Percentiles rank a stretch among this genome's conserved stretches.
phyloP scores from a whole-genome alignment of 768 basidiomycete genomes.

The Xerocomellus intermedius region DNA sequence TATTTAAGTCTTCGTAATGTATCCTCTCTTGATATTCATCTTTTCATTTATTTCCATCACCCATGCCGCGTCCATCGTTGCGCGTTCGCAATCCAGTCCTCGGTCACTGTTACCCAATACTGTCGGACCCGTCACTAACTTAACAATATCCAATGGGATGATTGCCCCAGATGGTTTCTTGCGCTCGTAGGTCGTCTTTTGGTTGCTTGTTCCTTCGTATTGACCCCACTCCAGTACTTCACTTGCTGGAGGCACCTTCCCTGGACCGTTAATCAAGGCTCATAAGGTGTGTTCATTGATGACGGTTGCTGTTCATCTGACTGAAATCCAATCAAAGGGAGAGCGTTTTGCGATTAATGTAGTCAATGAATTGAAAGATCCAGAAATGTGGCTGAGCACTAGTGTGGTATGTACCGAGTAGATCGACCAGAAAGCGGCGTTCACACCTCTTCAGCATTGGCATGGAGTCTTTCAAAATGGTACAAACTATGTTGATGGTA shows the following conservation, averaged over 20 bases:
- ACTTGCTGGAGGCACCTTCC: constrained; percentile 45
- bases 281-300: constrained; percentile 28
- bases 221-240: constrained; percentile 12
- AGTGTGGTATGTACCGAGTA: constrained; percentile 36
- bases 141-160: constrained; percentile 39
- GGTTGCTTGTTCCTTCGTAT: background rate
- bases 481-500: constrained; percentile 46
- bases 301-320: background rate
- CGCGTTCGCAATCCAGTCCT: constrained; percentile 8
- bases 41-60: constrained; percentile 4
- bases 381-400: constrained; percentile 49
- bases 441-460: constrained; percentile 44
- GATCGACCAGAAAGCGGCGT: background rate
- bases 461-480: constrained; percentile 49
- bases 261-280: constrained; percentile 43
- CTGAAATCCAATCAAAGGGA: constrained; percentile 33
- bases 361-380: constrained; percentile 42
- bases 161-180: constrained; percentile 51
- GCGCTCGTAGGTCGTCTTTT: constrained; percentile 36
- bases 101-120: background rate
- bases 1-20: constrained; percentile 11
- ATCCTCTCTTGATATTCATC: background rate
- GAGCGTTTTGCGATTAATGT: constrained; percentile 44
- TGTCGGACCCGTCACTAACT: constrained; percentile 22
- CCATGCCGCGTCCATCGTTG: constrained; percentile 21